A percentile compares a stretch with the other conserved stretches of the same genome.
These are phyloP conservation scores for Pogostemon cablin DNA, from an alignment of 257 asterid genomes.

Conservation along the genomic window DNA sequence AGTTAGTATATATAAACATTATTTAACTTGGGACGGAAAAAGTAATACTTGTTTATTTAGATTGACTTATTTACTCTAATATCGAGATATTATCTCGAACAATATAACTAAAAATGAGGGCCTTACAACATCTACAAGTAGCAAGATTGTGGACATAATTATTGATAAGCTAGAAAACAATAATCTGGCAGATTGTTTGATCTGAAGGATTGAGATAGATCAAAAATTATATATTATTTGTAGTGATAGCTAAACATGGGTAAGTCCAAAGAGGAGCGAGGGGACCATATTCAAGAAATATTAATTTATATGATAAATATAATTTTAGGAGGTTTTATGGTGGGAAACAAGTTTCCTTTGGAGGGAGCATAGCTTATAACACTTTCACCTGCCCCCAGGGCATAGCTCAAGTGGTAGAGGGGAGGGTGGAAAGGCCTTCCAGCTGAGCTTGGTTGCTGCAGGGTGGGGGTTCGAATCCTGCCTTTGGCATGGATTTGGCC, in stretches of 20 bases:
- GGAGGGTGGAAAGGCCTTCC: too few species aligned
- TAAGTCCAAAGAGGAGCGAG: constrained; percentile 17
- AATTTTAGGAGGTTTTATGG: constrained; percentile 28
- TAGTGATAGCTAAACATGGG: constrained; percentile 23
- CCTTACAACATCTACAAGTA: background rate
- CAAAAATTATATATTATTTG: background rate
- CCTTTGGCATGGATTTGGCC: too few species aligned
- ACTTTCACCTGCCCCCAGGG: too few species aligned
- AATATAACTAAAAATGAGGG: background rate
- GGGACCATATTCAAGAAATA: constrained; percentile 29
- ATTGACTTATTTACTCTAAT: background rate
- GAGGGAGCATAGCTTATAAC: constrained; percentile 37
- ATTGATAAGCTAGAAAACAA: background rate
- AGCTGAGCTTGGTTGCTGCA: too few species aligned
- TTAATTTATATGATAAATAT: background rate
- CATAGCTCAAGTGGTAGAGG: too few species aligned
- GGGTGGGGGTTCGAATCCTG: too few species aligned
- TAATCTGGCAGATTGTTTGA: constrained; percentile 30
- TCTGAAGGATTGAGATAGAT: constrained; percentile 24
- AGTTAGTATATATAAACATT: too few species aligned
- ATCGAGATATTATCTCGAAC: background rate
- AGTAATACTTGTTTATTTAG: too few species aligned
- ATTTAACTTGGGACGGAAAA: too few species aligned
- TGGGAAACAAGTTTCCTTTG: constrained; percentile 41
- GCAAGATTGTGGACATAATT: constrained; percentile 25